These are phyloP conservation scores for Pythium sp. DNA, from an alignment of 352 stramenopile genomes.

Conservation along the genomic window DNA sequence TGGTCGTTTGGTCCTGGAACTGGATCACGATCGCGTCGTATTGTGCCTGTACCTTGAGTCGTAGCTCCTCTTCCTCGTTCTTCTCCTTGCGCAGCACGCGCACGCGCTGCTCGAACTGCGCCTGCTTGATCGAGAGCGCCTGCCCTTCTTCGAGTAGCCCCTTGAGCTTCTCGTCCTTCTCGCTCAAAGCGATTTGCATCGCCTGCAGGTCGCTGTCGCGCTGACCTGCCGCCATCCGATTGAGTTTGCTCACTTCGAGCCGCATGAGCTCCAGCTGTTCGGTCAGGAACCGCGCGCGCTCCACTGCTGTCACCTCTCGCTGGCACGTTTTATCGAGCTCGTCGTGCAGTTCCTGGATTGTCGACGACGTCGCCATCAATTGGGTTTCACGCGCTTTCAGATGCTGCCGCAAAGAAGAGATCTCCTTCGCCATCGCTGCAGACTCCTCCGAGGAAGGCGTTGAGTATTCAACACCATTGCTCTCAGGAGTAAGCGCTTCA, in stretches of 20 bases:
- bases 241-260: constrained; percentile 56
- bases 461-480: background rate
- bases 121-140: constrained; percentile 73
- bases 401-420: constrained; percentile 32
- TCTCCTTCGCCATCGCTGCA: constrained; percentile 5
- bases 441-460: background rate
- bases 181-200: constrained; percentile 57
- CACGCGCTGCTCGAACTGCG: constrained; percentile 66
- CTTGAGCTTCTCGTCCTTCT: constrained; percentile 75
- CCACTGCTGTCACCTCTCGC: constrained; percentile 59
- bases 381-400: constrained; percentile 61
- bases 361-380: constrained; percentile 54
- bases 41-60: constrained; percentile 49
- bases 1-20: constrained; percentile 38
- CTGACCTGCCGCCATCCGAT: constrained; percentile 34
- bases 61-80: constrained; percentile 67
- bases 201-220: constrained; percentile 46
- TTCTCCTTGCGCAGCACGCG: constrained; percentile 75
- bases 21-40: constrained; percentile 46
- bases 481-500: background rate
- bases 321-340: constrained; percentile 74
- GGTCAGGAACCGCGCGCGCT: constrained; percentile 53
- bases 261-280: constrained; percentile 69
- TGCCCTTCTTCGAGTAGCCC: constrained; percentile 73
- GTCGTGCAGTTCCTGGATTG: constrained; percentile 69